phyloP scores from a whole-genome alignment of 805 yeast genomes.

The Schizosaccharomyces octosporus region DNA sequence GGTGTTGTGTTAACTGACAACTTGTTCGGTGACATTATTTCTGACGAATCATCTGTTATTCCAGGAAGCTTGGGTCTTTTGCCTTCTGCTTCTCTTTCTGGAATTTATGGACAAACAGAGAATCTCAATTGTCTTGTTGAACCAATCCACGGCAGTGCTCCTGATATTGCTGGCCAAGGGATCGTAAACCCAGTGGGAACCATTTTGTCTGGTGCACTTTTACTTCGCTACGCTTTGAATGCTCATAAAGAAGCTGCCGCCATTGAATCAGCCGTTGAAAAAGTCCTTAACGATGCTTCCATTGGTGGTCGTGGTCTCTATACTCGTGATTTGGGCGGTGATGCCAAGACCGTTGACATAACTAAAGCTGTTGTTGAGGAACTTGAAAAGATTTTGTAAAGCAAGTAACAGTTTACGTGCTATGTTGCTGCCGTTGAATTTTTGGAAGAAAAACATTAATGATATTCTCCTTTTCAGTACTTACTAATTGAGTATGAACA shows the following conservation, averaged over 20 bases:
- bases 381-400: background rate
- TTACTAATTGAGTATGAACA: too few species aligned
- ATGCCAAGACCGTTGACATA: constrained; percentile 63
- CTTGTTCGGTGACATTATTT: constrained; percentile 95
- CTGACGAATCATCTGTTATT: constrained; percentile 92
- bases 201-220: constrained; percentile 88
- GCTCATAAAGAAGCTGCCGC: constrained; percentile 66
- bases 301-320: constrained; percentile 23
- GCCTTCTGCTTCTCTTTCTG: constrained; percentile 88
- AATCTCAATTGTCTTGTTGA: constrained; percentile 83
- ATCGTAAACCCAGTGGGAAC: constrained; percentile 87
- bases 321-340: constrained; percentile 80
- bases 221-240: constrained; percentile 76
- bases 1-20: constrained; percentile 83
- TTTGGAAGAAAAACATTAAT: too few species aligned
- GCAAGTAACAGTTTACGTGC: too few species aligned
- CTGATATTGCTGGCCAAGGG: constrained; percentile 90
- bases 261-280: constrained; percentile 65
- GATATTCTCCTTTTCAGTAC: too few species aligned
- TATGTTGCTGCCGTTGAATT: too few species aligned
- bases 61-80: constrained; percentile 92
- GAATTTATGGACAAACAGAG: constrained; percentile 69
- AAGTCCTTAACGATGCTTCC: constrained; percentile 49
- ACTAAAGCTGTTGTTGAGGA: constrained; percentile 51
- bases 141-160: constrained; percentile 98